These are phyloP conservation scores for Pinus tabuliformis DNA, from an alignment of 75 land plant genomes.

Conservation along the genomic window DNA sequence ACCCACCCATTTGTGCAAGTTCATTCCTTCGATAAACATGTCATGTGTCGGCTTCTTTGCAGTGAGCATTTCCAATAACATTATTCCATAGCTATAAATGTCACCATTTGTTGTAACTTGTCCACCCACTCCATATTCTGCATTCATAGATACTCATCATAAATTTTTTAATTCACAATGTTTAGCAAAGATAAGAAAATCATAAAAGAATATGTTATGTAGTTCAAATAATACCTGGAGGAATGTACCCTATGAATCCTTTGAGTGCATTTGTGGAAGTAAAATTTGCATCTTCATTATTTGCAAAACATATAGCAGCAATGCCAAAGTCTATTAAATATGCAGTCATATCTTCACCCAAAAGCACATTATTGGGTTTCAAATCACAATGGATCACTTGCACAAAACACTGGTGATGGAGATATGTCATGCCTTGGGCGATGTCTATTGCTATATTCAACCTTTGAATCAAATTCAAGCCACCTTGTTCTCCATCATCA, in stretches of 20 bases:
- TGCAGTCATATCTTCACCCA: neutral
- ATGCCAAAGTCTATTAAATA: neutral
- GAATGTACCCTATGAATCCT: neutral
- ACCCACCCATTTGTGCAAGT: neutral
- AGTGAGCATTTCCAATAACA: neutral
- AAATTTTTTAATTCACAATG: neutral
- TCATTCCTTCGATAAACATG: conserved; percentile 1
- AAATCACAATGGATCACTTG: conserved; percentile 5
- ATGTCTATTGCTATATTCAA: neutral
- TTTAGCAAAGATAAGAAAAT: neutral
- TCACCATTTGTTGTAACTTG: neutral
- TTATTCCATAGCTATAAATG: neutral
- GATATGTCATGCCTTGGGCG: neutral
- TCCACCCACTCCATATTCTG: neutral
- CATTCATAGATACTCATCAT: neutral
- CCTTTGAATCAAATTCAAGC: neutral
- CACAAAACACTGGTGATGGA: neutral
- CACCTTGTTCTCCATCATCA: too few species aligned
- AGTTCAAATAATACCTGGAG: neutral
- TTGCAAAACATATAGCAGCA: neutral
- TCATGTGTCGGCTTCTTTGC: neutral
- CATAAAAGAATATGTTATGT: neutral
- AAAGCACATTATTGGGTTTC: neutral
- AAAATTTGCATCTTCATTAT: neutral
- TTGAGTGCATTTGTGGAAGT: neutral